These are phyloP conservation scores for Paecilomyces niveus DNA, from an alignment of 2,329 filamentous ascomycete genomes.

Conservation along the genomic window DNA sequence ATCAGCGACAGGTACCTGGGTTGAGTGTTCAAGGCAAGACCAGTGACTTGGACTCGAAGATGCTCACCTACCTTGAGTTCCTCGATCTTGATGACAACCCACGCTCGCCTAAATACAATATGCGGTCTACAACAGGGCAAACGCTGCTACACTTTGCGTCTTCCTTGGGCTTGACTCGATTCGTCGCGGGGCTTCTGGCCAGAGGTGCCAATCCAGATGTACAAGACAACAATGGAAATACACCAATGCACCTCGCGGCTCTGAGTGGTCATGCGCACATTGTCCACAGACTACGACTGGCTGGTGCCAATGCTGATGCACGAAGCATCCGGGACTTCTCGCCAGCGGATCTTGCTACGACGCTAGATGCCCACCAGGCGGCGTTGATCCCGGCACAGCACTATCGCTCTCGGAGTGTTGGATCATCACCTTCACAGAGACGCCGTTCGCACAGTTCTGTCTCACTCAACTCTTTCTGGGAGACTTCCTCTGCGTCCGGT, in stretches of 20 bases:
- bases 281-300: slow-evolving; percentile 64
- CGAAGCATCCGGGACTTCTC: slow-evolving; percentile 64
- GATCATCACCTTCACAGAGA: slow-evolving; percentile 48
- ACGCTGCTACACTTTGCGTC: slow-evolving; percentile 76
- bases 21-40: slow-evolving; percentile 36
- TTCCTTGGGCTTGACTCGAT: slow-evolving; percentile 65
- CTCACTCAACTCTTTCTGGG: slow-evolving; percentile 62
- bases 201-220: slow-evolving; percentile 70
- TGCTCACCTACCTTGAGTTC: slow-evolving; percentile 68
- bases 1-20: slow-evolving; percentile 39
- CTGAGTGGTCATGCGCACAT: slow-evolving; percentile 70
- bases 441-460: slow-evolving; percentile 55
- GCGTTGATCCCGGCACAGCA: slow-evolving; percentile 57
- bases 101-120: slow-evolving; percentile 60
- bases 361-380: slow-evolving; percentile 56
- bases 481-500: slow-evolving; percentile 43
- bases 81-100: slow-evolving; percentile 71
- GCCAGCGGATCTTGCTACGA: slow-evolving; percentile 63
- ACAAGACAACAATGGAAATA: slow-evolving; percentile 72
- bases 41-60: slow-evolving; percentile 56
- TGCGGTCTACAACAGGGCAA: slow-evolving; percentile 60
- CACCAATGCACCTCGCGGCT: slow-evolving; percentile 73
- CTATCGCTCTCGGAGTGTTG: slow-evolving; percentile 59
- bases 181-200: slow-evolving; percentile 69
- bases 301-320: slow-evolving; percentile 64